phyloP scores from a whole-genome alignment of 1,284 basidiomycete species.

The Ceratobasidium sp. region DNA sequence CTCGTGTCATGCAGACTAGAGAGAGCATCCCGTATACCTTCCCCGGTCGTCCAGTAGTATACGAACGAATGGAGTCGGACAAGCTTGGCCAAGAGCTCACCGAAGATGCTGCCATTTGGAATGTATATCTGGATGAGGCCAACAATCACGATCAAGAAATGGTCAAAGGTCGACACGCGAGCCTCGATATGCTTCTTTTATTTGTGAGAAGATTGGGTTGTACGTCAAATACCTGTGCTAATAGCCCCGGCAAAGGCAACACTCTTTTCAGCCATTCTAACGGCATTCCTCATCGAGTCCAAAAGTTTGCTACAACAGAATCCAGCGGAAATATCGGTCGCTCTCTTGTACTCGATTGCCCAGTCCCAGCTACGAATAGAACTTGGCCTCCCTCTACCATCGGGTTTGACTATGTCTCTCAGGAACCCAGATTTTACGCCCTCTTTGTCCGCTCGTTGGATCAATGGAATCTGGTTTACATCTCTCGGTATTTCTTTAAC shows the following conservation, averaged over 20 bases:
- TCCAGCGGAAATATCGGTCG: neutral
- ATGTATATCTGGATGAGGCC: constrained; percentile 3
- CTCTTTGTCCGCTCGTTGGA: neutral
- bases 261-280: constrained; percentile 30
- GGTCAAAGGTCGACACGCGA: constrained; percentile 3
- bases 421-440: neutral
- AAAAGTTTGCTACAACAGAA: constrained; percentile 2
- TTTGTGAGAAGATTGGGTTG: neutral
- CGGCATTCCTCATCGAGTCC: constrained; percentile 31
- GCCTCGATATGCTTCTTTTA: constrained; percentile 15
- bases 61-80: neutral
- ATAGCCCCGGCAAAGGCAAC: neutral
- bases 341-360: neutral
- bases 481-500: constrained; percentile 21
- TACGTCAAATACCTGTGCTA: neutral
- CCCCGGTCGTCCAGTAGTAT: neutral
- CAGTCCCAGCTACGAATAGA: constrained; percentile 9
- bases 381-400: neutral
- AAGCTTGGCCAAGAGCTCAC: constrained; percentile 17
- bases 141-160: constrained; percentile 14
- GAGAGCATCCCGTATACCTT: neutral
- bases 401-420: neutral
- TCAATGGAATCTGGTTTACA: constrained; percentile 30
- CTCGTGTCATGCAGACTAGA: neutral
- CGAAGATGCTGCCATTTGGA: constrained; percentile 4